A percentile compares a stretch with the other conserved stretches of the same genome.
Conservation (phyloP, 2,329 filamentous ascomycete genomes). For the Exserohilum rostratum region DNA sequence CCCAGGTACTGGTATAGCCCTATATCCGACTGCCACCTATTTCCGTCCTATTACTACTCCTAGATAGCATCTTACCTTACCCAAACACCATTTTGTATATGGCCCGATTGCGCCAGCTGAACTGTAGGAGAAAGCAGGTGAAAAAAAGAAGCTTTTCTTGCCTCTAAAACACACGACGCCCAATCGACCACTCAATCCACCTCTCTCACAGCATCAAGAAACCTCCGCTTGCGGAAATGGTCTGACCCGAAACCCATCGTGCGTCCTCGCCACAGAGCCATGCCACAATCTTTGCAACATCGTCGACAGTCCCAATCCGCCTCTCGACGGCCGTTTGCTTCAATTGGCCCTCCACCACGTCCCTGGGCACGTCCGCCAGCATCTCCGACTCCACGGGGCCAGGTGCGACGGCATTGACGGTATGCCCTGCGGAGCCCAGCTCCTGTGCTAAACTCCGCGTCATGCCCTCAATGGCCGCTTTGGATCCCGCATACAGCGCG, state of each 20-base stretch:
- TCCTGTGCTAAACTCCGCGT: constrained; percentile 66
- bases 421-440: constrained; percentile 62
- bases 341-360: constrained; percentile 58
- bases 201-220: constrained; percentile 36
- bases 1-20: not conserved
- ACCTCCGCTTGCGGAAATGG: constrained; percentile 62
- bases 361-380: constrained; percentile 59
- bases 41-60: too few species aligned
- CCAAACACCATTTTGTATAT: too few species aligned
- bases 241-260: constrained; percentile 57
- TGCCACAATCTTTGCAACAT: constrained; percentile 63
- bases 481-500: constrained; percentile 62
- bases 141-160: too few species aligned
- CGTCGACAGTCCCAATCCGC: constrained; percentile 58
- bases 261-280: constrained; percentile 59
- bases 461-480: constrained; percentile 65
- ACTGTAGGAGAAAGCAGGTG: constrained; percentile 8
- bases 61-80: too few species aligned
- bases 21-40: constrained; percentile 14
- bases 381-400: constrained; percentile 66
- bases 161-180: too few species aligned
- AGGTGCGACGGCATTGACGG: constrained; percentile 66
- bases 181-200: too few species aligned
- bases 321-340: constrained; percentile 59
- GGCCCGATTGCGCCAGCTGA: too few species aligned